Percentiles rank a stretch among this genome's conserved stretches.
Evolutionary conservation across 2,329 filamentous ascomycete genomes (phyloP).

Genomic region (Gaeumannomyces tritici): DNA sequence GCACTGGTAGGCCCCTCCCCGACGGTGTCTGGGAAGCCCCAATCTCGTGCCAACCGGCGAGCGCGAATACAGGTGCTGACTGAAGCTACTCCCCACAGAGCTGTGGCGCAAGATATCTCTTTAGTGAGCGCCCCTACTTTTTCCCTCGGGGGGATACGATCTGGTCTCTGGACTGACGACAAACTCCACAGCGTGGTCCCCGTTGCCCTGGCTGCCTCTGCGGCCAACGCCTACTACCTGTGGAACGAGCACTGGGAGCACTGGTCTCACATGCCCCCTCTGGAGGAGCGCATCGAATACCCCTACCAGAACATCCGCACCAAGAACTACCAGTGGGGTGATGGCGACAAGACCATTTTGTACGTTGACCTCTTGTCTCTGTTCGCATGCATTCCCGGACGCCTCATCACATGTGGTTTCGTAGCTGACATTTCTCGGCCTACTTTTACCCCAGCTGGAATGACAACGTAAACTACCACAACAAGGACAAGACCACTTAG

Average conservation of each 20-base stretch:
- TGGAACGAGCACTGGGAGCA: constrained; percentile 98
- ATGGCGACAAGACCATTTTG: constrained; percentile 69
- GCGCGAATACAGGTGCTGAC: neutral
- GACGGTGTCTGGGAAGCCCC: neutral
- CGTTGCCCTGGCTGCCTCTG: constrained; percentile 61
- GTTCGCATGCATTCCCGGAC: neutral
- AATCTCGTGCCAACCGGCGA: too few species aligned
- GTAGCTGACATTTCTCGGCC: neutral
- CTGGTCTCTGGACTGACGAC: neutral
- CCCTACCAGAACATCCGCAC: constrained; percentile 94
- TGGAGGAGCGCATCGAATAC: constrained; percentile 89
- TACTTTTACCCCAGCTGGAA: constrained; percentile 63
- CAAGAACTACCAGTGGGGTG: constrained; percentile 92
- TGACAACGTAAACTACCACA: constrained; percentile 90
- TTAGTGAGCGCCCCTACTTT: constrained; percentile 58
- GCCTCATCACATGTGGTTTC: neutral
- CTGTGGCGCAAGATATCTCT: constrained; percentile 94
- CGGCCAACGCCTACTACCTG: constrained; percentile 77
- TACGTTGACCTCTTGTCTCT: constrained; percentile 6
- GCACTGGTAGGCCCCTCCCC: constrained; percentile 56
- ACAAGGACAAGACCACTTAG: constrained; percentile 61
- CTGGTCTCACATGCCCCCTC: constrained; percentile 72
- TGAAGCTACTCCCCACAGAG: constrained; percentile 39
- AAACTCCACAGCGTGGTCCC: constrained; percentile 53
- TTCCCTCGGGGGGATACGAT: neutral